These are phyloP conservation scores for Jimgerdemannia lactiflua DNA, from an alignment of 192 early-diverging fungal species.

Conservation along the genomic window DNA sequence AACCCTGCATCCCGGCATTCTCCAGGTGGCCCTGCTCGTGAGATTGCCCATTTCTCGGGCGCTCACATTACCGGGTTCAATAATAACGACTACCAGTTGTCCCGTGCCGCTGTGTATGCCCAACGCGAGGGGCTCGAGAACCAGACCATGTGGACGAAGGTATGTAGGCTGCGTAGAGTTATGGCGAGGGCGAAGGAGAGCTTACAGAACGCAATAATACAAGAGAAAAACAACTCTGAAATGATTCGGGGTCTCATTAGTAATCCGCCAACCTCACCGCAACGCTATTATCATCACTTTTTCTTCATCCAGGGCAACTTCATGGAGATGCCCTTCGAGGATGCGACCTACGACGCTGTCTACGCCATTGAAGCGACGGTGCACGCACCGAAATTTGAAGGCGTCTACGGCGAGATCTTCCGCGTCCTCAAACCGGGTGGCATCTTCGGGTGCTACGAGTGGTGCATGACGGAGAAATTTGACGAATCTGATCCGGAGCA, in stretches of 20 bases:
- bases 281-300: constrained; percentile 7
- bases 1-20: background rate
- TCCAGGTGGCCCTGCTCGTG: constrained; percentile 86
- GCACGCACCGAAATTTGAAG: constrained; percentile 83
- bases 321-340: constrained; percentile 84
- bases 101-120: constrained; percentile 73
- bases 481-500: constrained; percentile 75
- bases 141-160: constrained; percentile 47
- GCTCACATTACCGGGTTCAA: constrained; percentile 91
- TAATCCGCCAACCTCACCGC: too few species aligned
- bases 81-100: constrained; percentile 95
- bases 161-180: constrained; percentile 2
- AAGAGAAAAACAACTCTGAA: background rate
- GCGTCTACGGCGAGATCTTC: constrained; percentile 87
- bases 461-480: constrained; percentile 90
- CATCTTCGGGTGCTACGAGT: constrained; percentile 92
- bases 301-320: constrained; percentile 77
- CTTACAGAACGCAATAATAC: background rate
- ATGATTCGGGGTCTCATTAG: too few species aligned
- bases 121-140: constrained; percentile 60
- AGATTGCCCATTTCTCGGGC: constrained; percentile 87
- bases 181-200: background rate
- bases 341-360: constrained; percentile 78
- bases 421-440: constrained; percentile 92
- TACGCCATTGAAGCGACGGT: constrained; percentile 98